Percentiles rank a stretch among this genome's conserved stretches.
Evolutionary conservation across 495 filamentous ascomycete genomes (phyloP).

Genomic region (Schizothecium vesticola): DNA sequence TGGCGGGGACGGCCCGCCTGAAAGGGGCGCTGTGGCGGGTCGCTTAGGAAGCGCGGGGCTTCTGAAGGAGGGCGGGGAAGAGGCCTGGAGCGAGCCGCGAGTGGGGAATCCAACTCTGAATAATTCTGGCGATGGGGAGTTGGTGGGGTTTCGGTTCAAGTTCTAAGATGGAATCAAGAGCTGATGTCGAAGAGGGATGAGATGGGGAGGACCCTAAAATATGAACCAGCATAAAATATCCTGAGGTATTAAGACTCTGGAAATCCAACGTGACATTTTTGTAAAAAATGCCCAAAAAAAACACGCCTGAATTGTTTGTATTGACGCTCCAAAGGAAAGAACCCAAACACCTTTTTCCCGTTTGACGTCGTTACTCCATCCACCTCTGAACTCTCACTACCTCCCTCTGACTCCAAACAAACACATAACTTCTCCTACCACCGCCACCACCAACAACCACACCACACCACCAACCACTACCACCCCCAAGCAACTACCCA

Average conservation of each 20-base stretch:
- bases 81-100: no score
- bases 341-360: not conserved
- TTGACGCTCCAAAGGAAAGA: not conserved
- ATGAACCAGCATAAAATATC: not conserved
- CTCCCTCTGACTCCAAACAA: not conserved
- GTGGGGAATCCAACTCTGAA: not conserved
- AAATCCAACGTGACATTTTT: not conserved
- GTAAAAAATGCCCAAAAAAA: not conserved
- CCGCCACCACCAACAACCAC: not conserved
- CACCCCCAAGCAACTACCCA: not conserved
- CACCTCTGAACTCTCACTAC: not conserved
- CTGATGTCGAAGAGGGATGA: not conserved
- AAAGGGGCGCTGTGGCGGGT: not conserved
- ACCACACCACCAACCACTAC: not conserved
- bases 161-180: not conserved
- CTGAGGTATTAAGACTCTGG: not conserved
- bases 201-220: not conserved
- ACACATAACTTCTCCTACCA: not conserved
- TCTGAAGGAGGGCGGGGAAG: not conserved
- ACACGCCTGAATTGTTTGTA: not conserved
- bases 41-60: no score
- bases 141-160: not conserved
- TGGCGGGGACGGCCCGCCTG: not conserved
- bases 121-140: not conserved
- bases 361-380: not conserved